These are phyloP conservation scores for Neoascochyta sp. DNA, from an alignment of 2,329 filamentous ascomycete genomes.

Conservation along the genomic window DNA sequence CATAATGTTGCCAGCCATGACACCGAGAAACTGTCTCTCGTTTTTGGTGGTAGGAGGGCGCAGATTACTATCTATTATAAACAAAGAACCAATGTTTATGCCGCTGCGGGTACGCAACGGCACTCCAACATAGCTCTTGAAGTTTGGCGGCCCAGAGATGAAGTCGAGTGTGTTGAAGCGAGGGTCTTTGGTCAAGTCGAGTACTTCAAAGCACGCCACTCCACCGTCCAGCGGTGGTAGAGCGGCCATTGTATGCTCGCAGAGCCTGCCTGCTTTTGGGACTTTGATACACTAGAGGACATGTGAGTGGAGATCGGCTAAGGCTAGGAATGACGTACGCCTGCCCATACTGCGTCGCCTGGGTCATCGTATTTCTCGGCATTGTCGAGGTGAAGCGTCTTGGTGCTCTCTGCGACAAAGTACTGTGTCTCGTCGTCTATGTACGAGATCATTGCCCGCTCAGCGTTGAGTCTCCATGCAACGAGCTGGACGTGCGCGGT, in stretches of 20 bases:
- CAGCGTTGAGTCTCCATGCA: slow-evolving; percentile 34
- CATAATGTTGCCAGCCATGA: slow-evolving; percentile 33
- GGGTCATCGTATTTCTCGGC: slow-evolving; percentile 29
- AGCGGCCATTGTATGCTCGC: slow-evolving; percentile 30
- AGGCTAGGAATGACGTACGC: slow-evolving; percentile 5
- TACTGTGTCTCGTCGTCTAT: slow-evolving; percentile 50
- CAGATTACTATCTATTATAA: slow-evolving; percentile 24
- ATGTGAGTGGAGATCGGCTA: slow-evolving; percentile 1
- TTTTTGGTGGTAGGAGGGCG: slow-evolving; percentile 15
- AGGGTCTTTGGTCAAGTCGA: slow-evolving; percentile 31
- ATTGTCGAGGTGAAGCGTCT: slow-evolving; percentile 39
- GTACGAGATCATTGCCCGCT: slow-evolving; percentile 42
- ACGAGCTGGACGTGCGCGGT: slow-evolving; percentile 37
- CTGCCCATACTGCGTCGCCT: slow-evolving; percentile 37
- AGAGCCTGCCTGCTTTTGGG: slow-evolving; percentile 33
- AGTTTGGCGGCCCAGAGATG: slow-evolving; percentile 22
- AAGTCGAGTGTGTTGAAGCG: slow-evolving; percentile 33
- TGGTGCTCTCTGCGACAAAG: slow-evolving; percentile 51
- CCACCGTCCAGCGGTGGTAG: slow-evolving; percentile 19
- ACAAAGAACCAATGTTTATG: slow-evolving; percentile 33
- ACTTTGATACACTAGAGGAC: slow-evolving; percentile 25
- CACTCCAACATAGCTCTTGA: slow-evolving; percentile 34
- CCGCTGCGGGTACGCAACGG: slow-evolving; percentile 31
- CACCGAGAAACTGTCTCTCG: slow-evolving; percentile 16
- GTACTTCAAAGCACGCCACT: slow-evolving; percentile 40